A percentile compares a stretch with the other conserved stretches of the same genome.
phyloP scores from a whole-genome alignment of 208 protist species.

The Naegleria gruberi region DNA sequence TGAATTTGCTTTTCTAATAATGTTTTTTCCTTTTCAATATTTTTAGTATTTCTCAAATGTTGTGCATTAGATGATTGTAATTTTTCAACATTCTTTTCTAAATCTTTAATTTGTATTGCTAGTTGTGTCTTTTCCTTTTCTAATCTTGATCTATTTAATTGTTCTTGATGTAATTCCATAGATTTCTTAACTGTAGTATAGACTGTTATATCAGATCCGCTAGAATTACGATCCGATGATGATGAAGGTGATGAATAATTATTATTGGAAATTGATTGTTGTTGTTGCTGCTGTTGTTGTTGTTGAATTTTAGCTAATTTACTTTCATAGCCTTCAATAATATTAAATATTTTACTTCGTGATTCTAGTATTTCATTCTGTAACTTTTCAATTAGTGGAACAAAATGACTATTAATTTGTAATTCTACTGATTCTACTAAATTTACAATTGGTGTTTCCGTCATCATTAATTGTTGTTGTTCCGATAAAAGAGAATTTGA shows the following conservation, averaged over 20 bases:
- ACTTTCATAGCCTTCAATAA: neutral
- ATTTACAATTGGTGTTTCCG: neutral
- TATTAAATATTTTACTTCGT: neutral
- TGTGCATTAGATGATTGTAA: neutral
- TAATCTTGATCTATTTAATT: neutral
- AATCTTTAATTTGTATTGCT: neutral
- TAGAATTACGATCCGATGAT: neutral
- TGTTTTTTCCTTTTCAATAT: neutral
- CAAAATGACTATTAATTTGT: neutral
- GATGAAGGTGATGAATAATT: neutral
- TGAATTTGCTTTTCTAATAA: neutral
- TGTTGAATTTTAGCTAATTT: too few relatives aligned
- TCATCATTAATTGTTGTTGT: neutral
- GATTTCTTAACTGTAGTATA: neutral
- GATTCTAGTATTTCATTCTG: neutral
- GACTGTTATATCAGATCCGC: neutral
- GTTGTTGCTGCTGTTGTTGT: too few relatives aligned
- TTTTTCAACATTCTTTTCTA: neutral
- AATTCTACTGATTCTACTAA: neutral
- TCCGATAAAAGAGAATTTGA: too few relatives aligned
- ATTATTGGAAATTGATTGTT: neutral
- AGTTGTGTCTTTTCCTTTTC: neutral
- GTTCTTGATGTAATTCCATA: neutral
- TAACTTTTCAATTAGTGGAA: neutral
- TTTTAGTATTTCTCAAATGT: neutral